Evolutionary conservation across 2,329 filamentous ascomycete genomes (phyloP).

Genomic region (Ophiostoma sp.): DNA sequence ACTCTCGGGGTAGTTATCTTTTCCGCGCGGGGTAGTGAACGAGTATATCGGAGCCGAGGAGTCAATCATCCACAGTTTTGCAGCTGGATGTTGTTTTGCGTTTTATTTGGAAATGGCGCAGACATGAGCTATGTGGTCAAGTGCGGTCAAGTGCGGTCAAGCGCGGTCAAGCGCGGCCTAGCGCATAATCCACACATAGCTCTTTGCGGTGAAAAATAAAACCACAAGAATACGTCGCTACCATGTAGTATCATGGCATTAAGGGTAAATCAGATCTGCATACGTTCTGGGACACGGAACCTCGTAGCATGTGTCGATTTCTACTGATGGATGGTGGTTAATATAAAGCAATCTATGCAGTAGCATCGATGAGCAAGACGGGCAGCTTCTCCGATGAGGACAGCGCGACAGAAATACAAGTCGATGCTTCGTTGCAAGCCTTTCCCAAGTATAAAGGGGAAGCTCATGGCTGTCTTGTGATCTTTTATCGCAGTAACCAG

Average conservation of each 20-base stretch:
- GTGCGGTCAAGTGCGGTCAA: too few species aligned
- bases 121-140: not conserved
- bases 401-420: not conserved
- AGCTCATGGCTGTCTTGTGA: not conserved
- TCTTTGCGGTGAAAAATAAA: too few species aligned
- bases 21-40: too few species aligned
- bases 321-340: not conserved
- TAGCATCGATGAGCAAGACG: not conserved
- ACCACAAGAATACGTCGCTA: too few species aligned
- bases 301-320: not conserved
- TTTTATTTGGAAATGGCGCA: too few species aligned
- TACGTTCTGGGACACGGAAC: not conserved
- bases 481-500: not conserved
- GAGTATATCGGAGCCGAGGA: too few species aligned
- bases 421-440: not conserved
- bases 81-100: not conserved
- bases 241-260: too few species aligned
- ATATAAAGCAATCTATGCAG: not conserved
- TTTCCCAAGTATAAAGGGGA: not conserved
- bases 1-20: too few species aligned
- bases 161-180: too few species aligned
- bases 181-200: too few species aligned
- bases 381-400: conserved; percentile 2
- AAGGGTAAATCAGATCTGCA: too few species aligned
- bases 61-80: too few species aligned